Conservation (phyloP, 805 yeast genomes). For the Myxozyma lipomycoides region DNA sequence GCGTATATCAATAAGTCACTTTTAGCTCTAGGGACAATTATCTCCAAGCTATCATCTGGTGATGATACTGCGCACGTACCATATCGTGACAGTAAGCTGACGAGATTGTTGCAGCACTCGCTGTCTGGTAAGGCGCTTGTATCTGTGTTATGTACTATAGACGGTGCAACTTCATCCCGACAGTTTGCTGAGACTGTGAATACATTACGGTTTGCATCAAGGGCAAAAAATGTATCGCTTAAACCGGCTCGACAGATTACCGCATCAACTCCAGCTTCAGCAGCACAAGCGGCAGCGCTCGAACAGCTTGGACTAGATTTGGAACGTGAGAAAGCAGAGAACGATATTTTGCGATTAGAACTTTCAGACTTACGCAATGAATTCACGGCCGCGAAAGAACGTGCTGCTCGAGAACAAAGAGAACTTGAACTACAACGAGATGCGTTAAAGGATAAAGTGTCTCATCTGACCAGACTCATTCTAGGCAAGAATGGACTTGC, state of each 20-base stretch:
- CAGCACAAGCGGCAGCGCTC: constrained; percentile 36
- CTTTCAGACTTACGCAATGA: constrained; percentile 19
- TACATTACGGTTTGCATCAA: constrained; percentile 85
- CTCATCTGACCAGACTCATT: constrained; percentile 25
- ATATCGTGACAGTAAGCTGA: constrained; percentile 87
- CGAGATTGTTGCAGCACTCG: constrained; percentile 87
- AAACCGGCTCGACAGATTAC: constrained; percentile 49
- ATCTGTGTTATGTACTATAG: constrained; percentile 78
- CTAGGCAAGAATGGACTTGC: constrained; percentile 2
- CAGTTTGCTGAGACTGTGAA: constrained; percentile 73
- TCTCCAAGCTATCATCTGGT: constrained; percentile 60
- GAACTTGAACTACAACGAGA: constrained; percentile 27
- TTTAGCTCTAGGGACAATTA: constrained; percentile 87
- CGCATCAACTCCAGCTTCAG: constrained; percentile 43
- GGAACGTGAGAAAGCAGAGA: constrained; percentile 57
- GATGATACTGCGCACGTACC: constrained; percentile 62
- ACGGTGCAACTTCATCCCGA: constrained; percentile 49
- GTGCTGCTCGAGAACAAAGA: constrained; percentile 13
- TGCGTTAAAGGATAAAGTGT: constrained; percentile 24
- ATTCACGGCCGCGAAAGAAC: constrained; percentile 7
- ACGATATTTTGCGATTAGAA: constrained; percentile 41
- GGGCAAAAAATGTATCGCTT: constrained; percentile 82
- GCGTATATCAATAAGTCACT: constrained; percentile 87
- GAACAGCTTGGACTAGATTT: constrained; percentile 56
- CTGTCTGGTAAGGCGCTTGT: constrained; percentile 82